Conservation (phyloP, 2,329 filamentous ascomycete species). For the Ciborinia camelliae region DNA sequence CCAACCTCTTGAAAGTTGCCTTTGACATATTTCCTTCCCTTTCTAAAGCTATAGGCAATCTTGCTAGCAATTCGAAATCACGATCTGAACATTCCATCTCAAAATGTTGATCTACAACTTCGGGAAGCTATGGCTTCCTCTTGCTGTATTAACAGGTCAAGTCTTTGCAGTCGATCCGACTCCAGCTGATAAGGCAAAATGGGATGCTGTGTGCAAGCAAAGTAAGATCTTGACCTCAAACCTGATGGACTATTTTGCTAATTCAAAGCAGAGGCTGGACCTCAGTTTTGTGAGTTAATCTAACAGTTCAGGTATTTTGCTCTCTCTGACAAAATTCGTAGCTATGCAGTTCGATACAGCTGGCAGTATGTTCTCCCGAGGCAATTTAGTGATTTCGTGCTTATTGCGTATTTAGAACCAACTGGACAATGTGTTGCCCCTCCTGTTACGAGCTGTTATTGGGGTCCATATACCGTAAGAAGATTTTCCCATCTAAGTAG, state of each 20-base stretch:
- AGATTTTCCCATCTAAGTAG: background rate
- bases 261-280: background rate
- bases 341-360: slow-evolving; percentile 3
- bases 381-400: background rate
- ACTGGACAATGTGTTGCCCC: slow-evolving; percentile 9
- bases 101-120: background rate
- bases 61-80: background rate
- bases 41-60: background rate
- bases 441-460: slow-evolving; percentile 7
- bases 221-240: background rate
- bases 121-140: background rate
- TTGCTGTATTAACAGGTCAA: background rate
- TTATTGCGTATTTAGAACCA: background rate
- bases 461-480: slow-evolving; percentile 12
- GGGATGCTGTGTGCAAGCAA: slow-evolving; percentile 9
- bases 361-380: background rate
- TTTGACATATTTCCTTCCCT: background rate
- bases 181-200: slow-evolving; percentile 9
- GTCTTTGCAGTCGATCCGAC: slow-evolving; percentile 9
- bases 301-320: background rate
- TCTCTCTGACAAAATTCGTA: background rate
- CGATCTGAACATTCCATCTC: background rate
- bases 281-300: slow-evolving; percentile 2
- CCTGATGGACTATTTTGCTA: background rate
- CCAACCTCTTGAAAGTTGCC: slow-evolving; percentile 2